These are phyloP conservation scores for Akanthomyces lecanii DNA, from an alignment of 2,329 filamentous ascomycete species.

Conservation along the genomic window DNA sequence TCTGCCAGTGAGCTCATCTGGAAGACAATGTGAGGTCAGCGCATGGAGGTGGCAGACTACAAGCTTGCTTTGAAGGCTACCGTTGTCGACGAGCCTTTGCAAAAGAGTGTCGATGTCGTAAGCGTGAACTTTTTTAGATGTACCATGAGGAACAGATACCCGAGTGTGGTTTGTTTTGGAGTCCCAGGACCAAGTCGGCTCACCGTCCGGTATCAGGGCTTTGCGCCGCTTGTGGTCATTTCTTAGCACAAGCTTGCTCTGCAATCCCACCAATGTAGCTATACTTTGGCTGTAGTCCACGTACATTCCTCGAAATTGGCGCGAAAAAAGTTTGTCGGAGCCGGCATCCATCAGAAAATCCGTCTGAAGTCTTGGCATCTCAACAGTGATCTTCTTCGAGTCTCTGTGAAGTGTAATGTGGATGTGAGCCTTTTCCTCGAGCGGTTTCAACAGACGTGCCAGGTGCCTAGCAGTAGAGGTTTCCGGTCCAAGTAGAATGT, in stretches of 20 bases:
- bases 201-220: constrained; percentile 4
- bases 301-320: constrained; percentile 13
- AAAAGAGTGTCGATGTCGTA: constrained; percentile 4
- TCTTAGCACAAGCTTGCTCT: constrained; percentile 1
- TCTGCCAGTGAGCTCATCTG: constrained; percentile 42
- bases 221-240: not conserved
- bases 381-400: not conserved
- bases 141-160: not conserved
- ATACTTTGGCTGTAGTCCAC: not conserved
- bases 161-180: not conserved
- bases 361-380: not conserved
- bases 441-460: not conserved
- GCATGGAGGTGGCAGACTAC: constrained; percentile 49
- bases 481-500: not conserved
- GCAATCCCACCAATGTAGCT: not conserved
- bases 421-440: not conserved
- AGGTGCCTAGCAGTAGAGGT: not conserved
- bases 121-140: not conserved
- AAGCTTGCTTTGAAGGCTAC: constrained; percentile 48
- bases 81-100: constrained; percentile 40
- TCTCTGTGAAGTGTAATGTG: not conserved
- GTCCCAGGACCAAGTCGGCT: not conserved
- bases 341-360: not conserved
- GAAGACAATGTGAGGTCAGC: constrained; percentile 46
- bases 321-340: not conserved